Conservation (phyloP, 2,329 filamentous ascomycete genomes). For the Penicillium fuscoglaucum region DNA sequence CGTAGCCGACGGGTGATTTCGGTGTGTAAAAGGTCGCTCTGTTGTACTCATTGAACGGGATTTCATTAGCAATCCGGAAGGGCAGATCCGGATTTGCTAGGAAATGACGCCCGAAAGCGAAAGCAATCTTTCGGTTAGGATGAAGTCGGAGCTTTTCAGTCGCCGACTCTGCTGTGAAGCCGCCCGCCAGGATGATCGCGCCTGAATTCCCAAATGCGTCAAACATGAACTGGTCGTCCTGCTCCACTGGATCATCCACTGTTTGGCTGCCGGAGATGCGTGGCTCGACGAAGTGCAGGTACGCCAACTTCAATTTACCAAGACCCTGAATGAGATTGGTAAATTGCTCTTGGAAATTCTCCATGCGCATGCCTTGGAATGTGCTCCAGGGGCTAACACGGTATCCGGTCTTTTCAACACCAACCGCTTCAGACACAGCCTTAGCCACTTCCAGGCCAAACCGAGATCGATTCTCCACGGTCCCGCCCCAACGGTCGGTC, state of each 20-base stretch:
- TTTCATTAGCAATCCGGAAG: conserved; percentile 35
- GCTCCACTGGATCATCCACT: not conserved
- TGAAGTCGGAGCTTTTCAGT: not conserved
- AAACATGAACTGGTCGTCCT: not conserved
- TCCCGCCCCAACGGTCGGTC: conserved; percentile 53
- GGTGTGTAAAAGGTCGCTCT: conserved; percentile 40
- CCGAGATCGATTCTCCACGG: conserved; percentile 51
- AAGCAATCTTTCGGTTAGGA: conserved; percentile 14
- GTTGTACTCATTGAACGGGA: conserved; percentile 40
- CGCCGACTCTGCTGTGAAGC: not conserved
- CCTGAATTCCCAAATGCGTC: not conserved
- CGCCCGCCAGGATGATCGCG: not conserved
- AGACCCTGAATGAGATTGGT: conserved; percentile 56
- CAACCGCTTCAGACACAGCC: conserved; percentile 46
- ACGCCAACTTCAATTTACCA: conserved; percentile 56
- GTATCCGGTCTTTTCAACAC: conserved; percentile 46
- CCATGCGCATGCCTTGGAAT: conserved; percentile 56
- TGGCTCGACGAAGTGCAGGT: conserved; percentile 62
- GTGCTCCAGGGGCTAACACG: conserved; percentile 46
- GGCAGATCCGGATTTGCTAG: conserved; percentile 46
- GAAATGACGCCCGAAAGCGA: conserved; percentile 42
- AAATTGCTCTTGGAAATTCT: conserved; percentile 37
- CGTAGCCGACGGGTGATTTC: conserved; percentile 35
- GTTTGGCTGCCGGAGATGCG: conserved; percentile 38
- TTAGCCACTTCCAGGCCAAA: conserved; percentile 56